Conservation (phyloP, 2,329 filamentous ascomycete genomes). For the Alternaria atra region DNA sequence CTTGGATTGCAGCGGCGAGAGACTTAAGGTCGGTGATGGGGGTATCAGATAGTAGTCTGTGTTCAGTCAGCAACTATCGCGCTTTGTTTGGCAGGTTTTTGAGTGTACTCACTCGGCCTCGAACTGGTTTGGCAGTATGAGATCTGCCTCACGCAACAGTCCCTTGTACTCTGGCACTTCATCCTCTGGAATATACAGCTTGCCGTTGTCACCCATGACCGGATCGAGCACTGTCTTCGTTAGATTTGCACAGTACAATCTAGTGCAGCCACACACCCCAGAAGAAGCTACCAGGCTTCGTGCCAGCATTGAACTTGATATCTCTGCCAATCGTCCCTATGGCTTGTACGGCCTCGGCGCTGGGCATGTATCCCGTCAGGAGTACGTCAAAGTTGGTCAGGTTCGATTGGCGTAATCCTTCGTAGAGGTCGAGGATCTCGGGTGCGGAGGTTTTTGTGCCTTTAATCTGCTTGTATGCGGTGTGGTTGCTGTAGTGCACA, state of each 20-base stretch:
- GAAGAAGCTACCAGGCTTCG: constrained; percentile 81
- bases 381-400: constrained; percentile 93
- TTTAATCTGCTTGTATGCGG: constrained; percentile 87
- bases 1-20: constrained; percentile 76
- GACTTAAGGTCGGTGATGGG: constrained; percentile 79
- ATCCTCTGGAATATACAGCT: constrained; percentile 88
- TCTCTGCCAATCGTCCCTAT: constrained; percentile 86
- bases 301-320: constrained; percentile 71
- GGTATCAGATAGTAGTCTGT: constrained; percentile 82
- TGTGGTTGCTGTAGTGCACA: constrained; percentile 98
- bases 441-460: constrained; percentile 82
- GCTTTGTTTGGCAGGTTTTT: neutral
- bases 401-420: constrained; percentile 82
- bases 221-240: constrained; percentile 78
- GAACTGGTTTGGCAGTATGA: constrained; percentile 96
- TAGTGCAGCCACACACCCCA: constrained; percentile 66
- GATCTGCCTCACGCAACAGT: constrained; percentile 80
- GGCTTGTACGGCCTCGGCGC: constrained; percentile 81
- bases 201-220: constrained; percentile 97
- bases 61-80: neutral
- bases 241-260: constrained; percentile 12
- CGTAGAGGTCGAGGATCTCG: constrained; percentile 85
- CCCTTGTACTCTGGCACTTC: constrained; percentile 90
- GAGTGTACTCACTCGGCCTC: constrained; percentile 79
- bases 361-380: constrained; percentile 93